These are phyloP conservation scores for Asterochloris sp. DNA, from an alignment of 139 green algal species.

Conservation along the genomic window DNA sequence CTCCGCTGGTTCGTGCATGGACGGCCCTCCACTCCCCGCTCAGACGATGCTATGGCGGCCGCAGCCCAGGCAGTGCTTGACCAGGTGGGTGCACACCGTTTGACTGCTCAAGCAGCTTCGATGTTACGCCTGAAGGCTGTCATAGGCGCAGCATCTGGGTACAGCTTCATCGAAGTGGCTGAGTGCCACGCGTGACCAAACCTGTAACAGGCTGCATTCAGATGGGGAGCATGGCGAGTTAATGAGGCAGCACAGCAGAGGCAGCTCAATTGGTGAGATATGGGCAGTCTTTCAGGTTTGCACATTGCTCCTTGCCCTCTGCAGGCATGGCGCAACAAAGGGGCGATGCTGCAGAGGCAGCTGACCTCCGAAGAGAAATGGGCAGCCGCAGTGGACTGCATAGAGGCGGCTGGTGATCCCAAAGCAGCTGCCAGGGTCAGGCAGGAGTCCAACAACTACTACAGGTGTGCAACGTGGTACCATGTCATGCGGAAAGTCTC, in stretches of 20 bases:
- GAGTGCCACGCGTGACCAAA: no score
- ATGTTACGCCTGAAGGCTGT: no score
- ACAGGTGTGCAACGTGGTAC: slow-evolving; percentile 28
- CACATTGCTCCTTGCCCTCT: not conserved
- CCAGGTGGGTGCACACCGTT: not conserved
- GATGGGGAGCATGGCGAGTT: no score
- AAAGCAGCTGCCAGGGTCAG: slow-evolving; percentile 44
- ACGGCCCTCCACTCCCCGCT: slow-evolving; percentile 54
- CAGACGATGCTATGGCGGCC: slow-evolving; percentile 40
- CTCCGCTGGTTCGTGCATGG: slow-evolving; percentile 85
- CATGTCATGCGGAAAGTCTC: no score
- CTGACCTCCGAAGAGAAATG: slow-evolving; percentile 55
- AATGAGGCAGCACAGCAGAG: not conserved
- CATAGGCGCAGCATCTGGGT: no score
- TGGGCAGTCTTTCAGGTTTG: not conserved
- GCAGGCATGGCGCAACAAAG: slow-evolving; percentile 23
- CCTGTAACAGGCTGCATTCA: no score
- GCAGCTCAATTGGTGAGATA: not conserved
- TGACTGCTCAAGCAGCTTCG: no score
- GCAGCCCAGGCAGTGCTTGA: slow-evolving; percentile 32
- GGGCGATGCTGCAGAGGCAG: not conserved
- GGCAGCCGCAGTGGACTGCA: slow-evolving; percentile 42
- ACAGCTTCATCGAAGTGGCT: no score
- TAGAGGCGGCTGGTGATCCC: slow-evolving; percentile 62
- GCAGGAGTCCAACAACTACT: slow-evolving; percentile 86